Evolutionary conservation across 305 asterid species (phyloP), one percentile per base, ranked within the genome.

Genomic region (Rubia tinctorum): DNA sequence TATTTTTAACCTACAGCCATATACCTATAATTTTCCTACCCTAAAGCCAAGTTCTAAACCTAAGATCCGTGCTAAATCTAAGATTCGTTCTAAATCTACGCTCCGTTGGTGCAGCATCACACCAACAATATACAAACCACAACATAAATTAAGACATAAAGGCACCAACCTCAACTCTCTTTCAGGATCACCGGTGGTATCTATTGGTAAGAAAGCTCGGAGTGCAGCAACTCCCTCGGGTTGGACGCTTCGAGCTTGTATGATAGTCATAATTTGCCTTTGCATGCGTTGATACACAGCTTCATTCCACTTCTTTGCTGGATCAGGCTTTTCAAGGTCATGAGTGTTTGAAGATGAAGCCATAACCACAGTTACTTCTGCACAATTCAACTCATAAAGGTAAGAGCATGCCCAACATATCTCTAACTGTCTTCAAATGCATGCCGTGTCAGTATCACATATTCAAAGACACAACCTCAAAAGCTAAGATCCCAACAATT

Each of bases 211-310:
- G 59, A 53, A 7, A 17, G 59, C 22, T 9, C 59, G 22, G 59
- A 30, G 34, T 30, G 34, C 34, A 30, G 34, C 34, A 30, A 3
- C 34, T 30, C 34, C 1, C 34, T 30, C 34, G 1, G 34, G 34
- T 30, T 30, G 2, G 3, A 30, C 34, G 34, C 34, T 30, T 30
- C 1, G 34, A 30, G 34, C 3, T 3, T 30, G 34, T 1, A 30
- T 30, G n/a, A 30, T 30, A 1, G 34, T 30, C 34, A 30, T 30
- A 30, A 30, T 74, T n/a, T 68, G 82, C 76, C 80, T 88, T 83
- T 82, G 90, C 30, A 90, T 90, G 53, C 86, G 86, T 51, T 93
- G 91, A 43, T 90, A 93, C 76, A 88, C 49, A 65, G 90, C 98
- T 27, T 88, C 17, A n/a, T 87, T 89, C 97, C 96, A 93, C 23